Conservation (phyloP, 1,284 basidiomycete genomes). For the Lentinus polychrous region DNA sequence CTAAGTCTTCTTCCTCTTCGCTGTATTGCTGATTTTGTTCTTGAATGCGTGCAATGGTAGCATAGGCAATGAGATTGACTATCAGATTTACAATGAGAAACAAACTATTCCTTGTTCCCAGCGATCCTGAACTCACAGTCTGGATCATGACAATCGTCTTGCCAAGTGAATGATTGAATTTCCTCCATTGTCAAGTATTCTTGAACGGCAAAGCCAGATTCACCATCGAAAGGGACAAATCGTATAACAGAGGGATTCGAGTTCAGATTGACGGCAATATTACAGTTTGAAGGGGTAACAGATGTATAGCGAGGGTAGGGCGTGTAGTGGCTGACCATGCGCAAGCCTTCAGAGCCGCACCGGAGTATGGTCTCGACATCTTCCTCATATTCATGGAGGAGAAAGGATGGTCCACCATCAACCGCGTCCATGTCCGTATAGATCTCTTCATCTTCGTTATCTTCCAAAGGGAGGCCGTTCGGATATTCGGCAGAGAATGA, state of each 20-base stretch:
- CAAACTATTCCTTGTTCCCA: not conserved
- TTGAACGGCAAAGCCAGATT: slow-evolving; percentile 23
- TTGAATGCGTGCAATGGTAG: not conserved
- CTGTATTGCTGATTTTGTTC: not conserved
- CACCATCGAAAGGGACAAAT: slow-evolving; percentile 32
- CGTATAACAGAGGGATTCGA: slow-evolving; percentile 1
- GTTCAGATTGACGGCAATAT: slow-evolving; percentile 9
- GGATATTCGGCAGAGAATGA: no score
- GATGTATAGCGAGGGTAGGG: slow-evolving; percentile 25
- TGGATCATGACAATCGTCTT: slow-evolving; percentile 29
- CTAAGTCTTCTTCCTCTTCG: not conserved
- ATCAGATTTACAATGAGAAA: not conserved
- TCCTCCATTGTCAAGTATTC: slow-evolving; percentile 15
- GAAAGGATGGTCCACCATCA: not conserved
- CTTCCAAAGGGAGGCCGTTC: no score
- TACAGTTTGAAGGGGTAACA: slow-evolving; percentile 26
- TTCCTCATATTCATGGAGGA: not conserved
- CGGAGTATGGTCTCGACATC: not conserved
- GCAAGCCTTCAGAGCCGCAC: not conserved
- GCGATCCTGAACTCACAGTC: slow-evolving; percentile 30
- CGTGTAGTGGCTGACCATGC: not conserved
- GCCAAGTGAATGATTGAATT: slow-evolving; percentile 28
- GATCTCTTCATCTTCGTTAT: no score
- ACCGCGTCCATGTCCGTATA: not conserved
- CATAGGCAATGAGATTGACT: not conserved